Evolutionary conservation across 371 early-diverging fungal species (phyloP), one percentile per base, ranked within the genome.

Genomic region (Dipsacomyces acuminosporus): DNA sequence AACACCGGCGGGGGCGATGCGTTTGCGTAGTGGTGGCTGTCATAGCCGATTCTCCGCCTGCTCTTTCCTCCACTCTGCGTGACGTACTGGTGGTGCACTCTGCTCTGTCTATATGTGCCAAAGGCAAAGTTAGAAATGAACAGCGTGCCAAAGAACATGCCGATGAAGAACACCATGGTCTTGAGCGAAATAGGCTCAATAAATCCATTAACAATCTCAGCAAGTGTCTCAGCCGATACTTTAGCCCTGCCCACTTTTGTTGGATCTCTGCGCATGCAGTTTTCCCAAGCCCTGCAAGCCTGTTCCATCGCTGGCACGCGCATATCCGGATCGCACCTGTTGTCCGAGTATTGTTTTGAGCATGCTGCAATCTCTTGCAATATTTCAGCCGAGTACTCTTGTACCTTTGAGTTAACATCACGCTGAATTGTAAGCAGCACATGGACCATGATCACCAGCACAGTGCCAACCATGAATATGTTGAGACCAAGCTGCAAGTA

Each of bases 161-260:
- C 33, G 41, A 71, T 48, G 48, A 75, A 74, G 42, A 75, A 74
- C 75, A 82, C 83, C 84, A 90, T 78, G 0, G 90, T 82, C 55
- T 90, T 90, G 46, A 83, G 80, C 15, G 88, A 87, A n/a, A 90
- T 76, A 2, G 88, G 86, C 22, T 89, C 89, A 19, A 89, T 78
- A 55, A 90, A 82, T 41, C 86, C 81, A 46, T 87, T 89, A 30
- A 89, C 62, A 18, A 88, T 87, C 45, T 88, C 89, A 15, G 88
- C 91, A 46, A 89, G 66, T 0, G 87, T 84, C 63, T 90, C 89
- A 3, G 89, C 91, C 2, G 84, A 84, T 14, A 89, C 77, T 60
- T 82, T 80, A 13, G 77, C 78, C 24, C 83, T 76, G 41, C 85
- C 80, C 23, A 90, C 77, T 25, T 76, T 79, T n/a, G 72, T 73